Percentiles rank a stretch among this genome's conserved stretches.
Evolutionary conservation across 2,329 filamentous ascomycete species (phyloP).

Genomic region (Plenodomus lindquistii): DNA sequence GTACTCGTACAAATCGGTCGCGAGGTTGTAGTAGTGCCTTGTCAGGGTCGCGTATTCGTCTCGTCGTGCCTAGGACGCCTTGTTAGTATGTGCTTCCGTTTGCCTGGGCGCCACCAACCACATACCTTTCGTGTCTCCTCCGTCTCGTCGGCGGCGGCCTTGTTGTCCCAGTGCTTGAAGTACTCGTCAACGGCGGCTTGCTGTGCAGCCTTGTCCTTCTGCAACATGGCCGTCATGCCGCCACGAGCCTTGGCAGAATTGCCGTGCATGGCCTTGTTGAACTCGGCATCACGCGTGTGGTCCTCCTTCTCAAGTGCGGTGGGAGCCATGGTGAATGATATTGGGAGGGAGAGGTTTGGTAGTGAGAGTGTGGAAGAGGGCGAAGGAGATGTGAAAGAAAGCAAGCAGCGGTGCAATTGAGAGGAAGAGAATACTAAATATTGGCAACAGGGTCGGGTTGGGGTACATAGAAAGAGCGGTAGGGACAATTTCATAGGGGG

Average conservation of each 20-base stretch:
- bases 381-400: conserved; percentile 3
- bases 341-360: conserved; percentile 1
- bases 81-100: conserved; percentile 17
- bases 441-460: conserved; percentile 16
- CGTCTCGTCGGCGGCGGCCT: conserved; percentile 77
- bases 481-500: conserved; percentile 23
- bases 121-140: conserved; percentile 75
- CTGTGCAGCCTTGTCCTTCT: conserved; percentile 79
- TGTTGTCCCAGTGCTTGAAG: conserved; percentile 96
- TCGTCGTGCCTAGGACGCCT: conserved; percentile 70
- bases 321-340: conserved; percentile 54
- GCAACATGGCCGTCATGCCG: conserved; percentile 81
- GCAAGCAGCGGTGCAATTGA: conserved; percentile 21
- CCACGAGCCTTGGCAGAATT: conserved; percentile 69
- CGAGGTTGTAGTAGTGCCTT: conserved; percentile 95
- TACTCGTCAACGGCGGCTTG: conserved; percentile 86
- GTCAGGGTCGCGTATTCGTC: conserved; percentile 93
- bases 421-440: conserved; percentile 15
- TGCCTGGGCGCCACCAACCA: not conserved
- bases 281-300: conserved; percentile 81
- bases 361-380: not conserved
- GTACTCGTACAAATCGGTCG: conserved; percentile 95
- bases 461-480: conserved; percentile 32
- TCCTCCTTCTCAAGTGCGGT: conserved; percentile 76
- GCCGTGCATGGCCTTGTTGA: conserved; percentile 87